Percentiles rank a stretch among this genome's conserved stretches.
Conservation (phyloP, 2,329 filamentous ascomycete species). For the Coniella vitis region DNA sequence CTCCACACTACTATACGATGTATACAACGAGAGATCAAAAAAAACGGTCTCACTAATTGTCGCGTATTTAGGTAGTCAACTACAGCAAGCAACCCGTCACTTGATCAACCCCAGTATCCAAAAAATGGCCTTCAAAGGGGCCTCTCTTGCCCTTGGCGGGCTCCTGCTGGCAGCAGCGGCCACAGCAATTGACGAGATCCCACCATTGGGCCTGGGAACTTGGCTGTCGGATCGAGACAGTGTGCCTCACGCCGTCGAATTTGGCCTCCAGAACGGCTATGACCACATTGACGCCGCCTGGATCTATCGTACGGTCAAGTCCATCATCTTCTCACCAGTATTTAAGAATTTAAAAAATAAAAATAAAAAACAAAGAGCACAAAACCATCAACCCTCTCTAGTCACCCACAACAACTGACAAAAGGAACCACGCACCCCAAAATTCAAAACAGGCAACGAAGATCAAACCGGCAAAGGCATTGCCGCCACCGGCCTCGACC, state of each 20-base stretch:
- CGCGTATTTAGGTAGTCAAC: too few species aligned
- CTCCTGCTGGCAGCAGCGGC: constrained; percentile 5
- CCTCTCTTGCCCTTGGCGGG: background rate
- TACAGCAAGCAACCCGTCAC: too few species aligned
- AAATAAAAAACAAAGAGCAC: too few species aligned
- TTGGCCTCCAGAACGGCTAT: constrained; percentile 13
- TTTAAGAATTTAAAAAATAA: too few species aligned
- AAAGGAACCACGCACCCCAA: background rate
- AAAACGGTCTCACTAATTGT: too few species aligned
- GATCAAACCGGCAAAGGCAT: constrained; percentile 43
- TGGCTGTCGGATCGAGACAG: constrained; percentile 14
- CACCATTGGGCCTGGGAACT: constrained; percentile 14
- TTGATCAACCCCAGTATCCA: too few species aligned
- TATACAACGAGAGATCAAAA: too few species aligned
- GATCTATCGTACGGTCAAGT: constrained; percentile 13
- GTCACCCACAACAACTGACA: too few species aligned
- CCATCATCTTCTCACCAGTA: background rate
- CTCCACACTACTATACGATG: too few species aligned
- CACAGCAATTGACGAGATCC: constrained; percentile 11
- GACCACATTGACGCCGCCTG: constrained; percentile 16
- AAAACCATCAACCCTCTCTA: too few species aligned
- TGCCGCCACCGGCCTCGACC: constrained; percentile 37
- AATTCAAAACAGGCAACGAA: constrained; percentile 31
- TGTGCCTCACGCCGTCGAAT: constrained; percentile 14
- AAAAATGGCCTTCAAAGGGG: constrained; percentile 1